Evolutionary conservation across 192 early-diverging fungal genomes (phyloP).

Genomic region (Backusella morwellensis): DNA sequence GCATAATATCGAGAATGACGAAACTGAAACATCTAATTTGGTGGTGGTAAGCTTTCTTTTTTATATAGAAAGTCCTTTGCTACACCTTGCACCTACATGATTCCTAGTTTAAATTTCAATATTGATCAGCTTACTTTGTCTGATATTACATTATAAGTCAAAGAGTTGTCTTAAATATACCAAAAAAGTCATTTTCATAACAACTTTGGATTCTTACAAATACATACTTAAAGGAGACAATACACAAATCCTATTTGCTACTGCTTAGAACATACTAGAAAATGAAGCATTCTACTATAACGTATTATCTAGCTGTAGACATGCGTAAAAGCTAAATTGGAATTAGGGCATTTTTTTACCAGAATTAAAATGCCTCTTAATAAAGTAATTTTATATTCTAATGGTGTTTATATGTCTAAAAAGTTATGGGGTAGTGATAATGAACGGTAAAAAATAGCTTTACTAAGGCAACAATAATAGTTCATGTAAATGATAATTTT

Average conservation of each 20-base stretch:
- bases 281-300: too few relatives aligned
- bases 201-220: not conserved
- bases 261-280: not conserved
- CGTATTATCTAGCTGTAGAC: too few relatives aligned
- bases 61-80: not conserved
- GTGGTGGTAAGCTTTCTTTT: not conserved
- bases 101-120: not conserved
- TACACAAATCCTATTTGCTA: not conserved
- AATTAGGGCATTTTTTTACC: too few relatives aligned
- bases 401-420: too few relatives aligned
- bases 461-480: too few relatives aligned
- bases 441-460: too few relatives aligned
- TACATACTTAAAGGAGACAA: not conserved
- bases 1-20: not conserved
- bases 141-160: not conserved
- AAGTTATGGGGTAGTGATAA: too few relatives aligned
- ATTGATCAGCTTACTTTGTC: not conserved
- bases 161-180: not conserved
- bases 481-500: too few relatives aligned
- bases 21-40: not conserved
- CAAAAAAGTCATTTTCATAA: not conserved
- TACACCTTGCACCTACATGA: not conserved
- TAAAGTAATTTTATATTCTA: too few relatives aligned
- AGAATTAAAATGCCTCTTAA: too few relatives aligned
- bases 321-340: too few relatives aligned